These are phyloP conservation scores for Saussurea involucrata DNA, from an alignment of 129 eudicot genomes.

Conservation along the genomic window DNA sequence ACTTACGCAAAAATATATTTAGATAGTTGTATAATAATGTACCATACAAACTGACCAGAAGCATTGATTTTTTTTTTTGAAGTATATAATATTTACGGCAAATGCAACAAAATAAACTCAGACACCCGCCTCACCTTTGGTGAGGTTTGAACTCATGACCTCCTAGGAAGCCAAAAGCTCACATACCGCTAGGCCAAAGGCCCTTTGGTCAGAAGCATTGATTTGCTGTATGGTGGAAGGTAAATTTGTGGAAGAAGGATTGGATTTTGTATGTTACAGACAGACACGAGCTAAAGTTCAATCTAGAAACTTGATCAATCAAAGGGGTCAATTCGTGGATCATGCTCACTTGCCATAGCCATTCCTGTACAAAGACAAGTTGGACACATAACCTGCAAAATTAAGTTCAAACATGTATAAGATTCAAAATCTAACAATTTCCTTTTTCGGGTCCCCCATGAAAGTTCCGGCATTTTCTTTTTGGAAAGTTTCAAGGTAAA, in stretches of 20 bases:
- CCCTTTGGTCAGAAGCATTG: too few relatives aligned
- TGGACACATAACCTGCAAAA: constrained; percentile 96
- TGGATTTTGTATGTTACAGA: too few relatives aligned
- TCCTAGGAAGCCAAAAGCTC: too few relatives aligned
- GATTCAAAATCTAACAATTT: background rate
- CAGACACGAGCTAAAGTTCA: background rate
- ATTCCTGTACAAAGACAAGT: constrained; percentile 99
- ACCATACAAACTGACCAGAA: constrained; percentile 21
- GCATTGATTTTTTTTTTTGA: too few relatives aligned
- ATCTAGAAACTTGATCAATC: constrained; percentile 41
- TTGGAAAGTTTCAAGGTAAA: background rate
- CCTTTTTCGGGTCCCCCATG: background rate
- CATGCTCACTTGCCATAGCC: constrained; percentile 99
- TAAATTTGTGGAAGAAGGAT: background rate
- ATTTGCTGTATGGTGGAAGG: constrained; percentile 5
- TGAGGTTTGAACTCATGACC: too few relatives aligned
- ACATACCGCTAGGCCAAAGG: too few relatives aligned
- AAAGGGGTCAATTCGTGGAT: constrained; percentile 96
- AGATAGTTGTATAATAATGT: background rate
- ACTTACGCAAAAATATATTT: constrained; percentile 8
- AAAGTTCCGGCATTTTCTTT: background rate
- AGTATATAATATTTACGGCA: too few relatives aligned
- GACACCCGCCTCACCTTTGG: too few relatives aligned
- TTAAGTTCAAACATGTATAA: background rate
- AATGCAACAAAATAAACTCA: too few relatives aligned